Evolutionary conservation across 768 basidiomycete genomes (phyloP).

Genomic region (Infundibulicybe gibba): DNA sequence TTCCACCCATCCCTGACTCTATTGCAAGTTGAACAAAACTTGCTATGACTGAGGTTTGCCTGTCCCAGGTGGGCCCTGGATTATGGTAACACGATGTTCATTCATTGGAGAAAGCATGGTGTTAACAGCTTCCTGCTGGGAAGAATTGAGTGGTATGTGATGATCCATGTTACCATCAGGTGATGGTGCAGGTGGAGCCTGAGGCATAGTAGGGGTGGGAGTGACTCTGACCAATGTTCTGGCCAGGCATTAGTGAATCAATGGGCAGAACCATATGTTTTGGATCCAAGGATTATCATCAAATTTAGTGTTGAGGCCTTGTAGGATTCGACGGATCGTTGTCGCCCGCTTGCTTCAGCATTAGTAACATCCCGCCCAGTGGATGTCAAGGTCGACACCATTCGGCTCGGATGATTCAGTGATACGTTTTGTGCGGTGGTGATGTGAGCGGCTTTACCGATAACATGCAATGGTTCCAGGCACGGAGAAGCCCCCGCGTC

Average conservation of each 20-base stretch:
- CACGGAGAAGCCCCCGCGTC: constrained; percentile 28
- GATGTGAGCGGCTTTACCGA: constrained; percentile 31
- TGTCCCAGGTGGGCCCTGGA: constrained; percentile 63
- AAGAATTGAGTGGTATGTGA: constrained; percentile 31
- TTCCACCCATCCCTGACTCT: constrained; percentile 35
- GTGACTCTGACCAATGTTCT: constrained; percentile 23
- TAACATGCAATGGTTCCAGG: constrained; percentile 40
- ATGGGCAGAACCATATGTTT: constrained; percentile 44
- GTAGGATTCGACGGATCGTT: constrained; percentile 38
- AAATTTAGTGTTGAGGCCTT: constrained; percentile 30
- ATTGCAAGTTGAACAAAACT: constrained; percentile 51
- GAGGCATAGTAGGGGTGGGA: neutral
- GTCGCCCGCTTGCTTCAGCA: constrained; percentile 50
- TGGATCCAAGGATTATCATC: constrained; percentile 43
- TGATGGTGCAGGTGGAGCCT: neutral
- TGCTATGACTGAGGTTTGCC: constrained; percentile 73
- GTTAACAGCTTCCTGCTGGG: constrained; percentile 45
- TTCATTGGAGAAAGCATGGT: constrained; percentile 38
- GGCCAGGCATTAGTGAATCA: constrained; percentile 35
- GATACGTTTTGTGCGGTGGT: constrained; percentile 13
- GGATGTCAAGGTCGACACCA: constrained; percentile 36
- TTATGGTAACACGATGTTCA: constrained; percentile 33
- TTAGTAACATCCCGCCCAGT: constrained; percentile 53
- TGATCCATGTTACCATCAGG: constrained; percentile 4
- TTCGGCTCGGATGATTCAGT: too few relatives aligned